A percentile compares a stretch with the other conserved stretches of the same genome.
phyloP scores from a whole-genome alignment of 2,329 filamentous ascomycete species.

The Beauveria asiatica region DNA sequence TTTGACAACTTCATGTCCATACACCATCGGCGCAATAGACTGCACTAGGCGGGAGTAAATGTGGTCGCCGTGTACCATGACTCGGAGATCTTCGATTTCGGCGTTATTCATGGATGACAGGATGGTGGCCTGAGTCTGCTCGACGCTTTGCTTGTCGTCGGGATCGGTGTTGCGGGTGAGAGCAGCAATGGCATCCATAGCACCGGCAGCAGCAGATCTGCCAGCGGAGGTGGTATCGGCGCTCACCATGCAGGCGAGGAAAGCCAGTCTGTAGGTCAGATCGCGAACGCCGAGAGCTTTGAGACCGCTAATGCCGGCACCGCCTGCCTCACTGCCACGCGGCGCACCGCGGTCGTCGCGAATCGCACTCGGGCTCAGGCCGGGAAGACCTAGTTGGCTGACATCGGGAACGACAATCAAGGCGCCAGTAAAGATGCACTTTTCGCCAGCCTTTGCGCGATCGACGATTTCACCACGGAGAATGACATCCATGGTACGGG shows the following conservation, averaged over 20 bases:
- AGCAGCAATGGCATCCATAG: slow-evolving; percentile 76
- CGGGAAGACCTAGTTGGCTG: slow-evolving; percentile 85
- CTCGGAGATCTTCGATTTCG: slow-evolving; percentile 85
- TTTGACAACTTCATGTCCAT: slow-evolving; percentile 95
- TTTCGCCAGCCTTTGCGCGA: slow-evolving; percentile 92
- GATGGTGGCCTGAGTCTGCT: slow-evolving; percentile 80
- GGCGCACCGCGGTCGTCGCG: slow-evolving; percentile 69
- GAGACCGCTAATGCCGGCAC: slow-evolving; percentile 76
- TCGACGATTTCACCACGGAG: slow-evolving; percentile 95
- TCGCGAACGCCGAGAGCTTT: slow-evolving; percentile 92
- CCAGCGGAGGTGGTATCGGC: slow-evolving; percentile 78
- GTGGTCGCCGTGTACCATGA: slow-evolving; percentile 91
- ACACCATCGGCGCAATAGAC: slow-evolving; percentile 93
- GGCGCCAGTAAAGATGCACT: slow-evolving; percentile 94
- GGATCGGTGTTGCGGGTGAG: slow-evolving; percentile 55
- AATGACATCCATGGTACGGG: slow-evolving; percentile 94
- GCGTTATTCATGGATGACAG: slow-evolving; percentile 74
- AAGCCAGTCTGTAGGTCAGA: slow-evolving; percentile 91
- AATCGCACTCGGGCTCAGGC: slow-evolving; percentile 71
- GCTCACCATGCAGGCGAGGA: slow-evolving; percentile 91
- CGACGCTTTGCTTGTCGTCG: slow-evolving; percentile 63
- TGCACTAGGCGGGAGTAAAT: slow-evolving; percentile 91
- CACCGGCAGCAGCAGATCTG: slow-evolving; percentile 52
- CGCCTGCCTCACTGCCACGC: slow-evolving; percentile 71
- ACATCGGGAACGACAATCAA: slow-evolving; percentile 96